Percentiles rank a stretch among this genome's conserved stretches.
Evolutionary conservation across 257 asterid species (phyloP).

Genomic region (Solanum habrochaites): DNA sequence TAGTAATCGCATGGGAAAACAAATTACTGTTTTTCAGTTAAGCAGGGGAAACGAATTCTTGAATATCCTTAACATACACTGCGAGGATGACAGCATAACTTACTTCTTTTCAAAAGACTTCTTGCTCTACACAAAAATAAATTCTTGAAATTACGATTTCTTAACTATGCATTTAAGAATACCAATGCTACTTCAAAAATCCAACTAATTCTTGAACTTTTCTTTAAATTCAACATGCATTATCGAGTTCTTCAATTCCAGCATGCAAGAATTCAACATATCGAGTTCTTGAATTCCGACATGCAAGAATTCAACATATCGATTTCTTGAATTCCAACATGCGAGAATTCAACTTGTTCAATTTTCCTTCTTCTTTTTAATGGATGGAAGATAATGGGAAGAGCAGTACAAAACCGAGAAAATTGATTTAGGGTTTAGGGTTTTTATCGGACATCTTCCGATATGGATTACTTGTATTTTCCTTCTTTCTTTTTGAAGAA

Average conservation of each 20-base stretch:
- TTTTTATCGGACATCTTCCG: background rate
- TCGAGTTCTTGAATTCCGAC: background rate
- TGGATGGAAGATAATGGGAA: background rate
- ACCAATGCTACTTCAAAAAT: background rate
- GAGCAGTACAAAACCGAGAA: background rate
- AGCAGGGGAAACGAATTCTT: background rate
- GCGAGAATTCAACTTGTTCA: background rate
- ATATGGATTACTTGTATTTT: background rate
- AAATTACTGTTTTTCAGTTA: background rate
- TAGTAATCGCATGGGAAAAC: background rate
- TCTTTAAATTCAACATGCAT: background rate
- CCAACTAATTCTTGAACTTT: too few species aligned
- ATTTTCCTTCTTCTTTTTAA: background rate
- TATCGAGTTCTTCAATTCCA: background rate
- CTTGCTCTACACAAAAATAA: background rate
- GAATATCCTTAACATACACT: background rate
- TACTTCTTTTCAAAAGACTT: background rate
- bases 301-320: too few species aligned
- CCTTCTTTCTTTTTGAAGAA: background rate
- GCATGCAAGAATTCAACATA: too few species aligned
- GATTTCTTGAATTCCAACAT: background rate
- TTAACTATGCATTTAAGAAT: background rate
- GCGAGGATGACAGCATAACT: background rate
- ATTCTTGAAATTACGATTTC: background rate
- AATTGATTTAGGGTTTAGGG: background rate